These are phyloP conservation scores for Alternaria panax DNA, from an alignment of 2,329 filamentous ascomycete genomes.

Conservation along the genomic window DNA sequence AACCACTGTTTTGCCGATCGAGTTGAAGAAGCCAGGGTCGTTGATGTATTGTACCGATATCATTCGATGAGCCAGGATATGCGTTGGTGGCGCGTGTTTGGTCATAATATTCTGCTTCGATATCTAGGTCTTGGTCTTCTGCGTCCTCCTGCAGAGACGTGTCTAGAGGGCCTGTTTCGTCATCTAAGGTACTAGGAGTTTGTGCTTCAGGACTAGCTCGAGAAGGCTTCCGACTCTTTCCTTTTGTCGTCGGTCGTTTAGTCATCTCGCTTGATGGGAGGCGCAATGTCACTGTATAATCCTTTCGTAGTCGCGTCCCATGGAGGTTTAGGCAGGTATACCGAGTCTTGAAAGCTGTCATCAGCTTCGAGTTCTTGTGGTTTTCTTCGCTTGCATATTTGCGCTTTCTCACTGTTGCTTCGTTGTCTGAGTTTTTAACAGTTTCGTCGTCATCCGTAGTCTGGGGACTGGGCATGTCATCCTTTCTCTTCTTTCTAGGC, in stretches of 20 bases:
- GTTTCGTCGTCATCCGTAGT: not conserved
- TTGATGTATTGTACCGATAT: constrained; percentile 72
- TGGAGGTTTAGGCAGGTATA: constrained; percentile 54
- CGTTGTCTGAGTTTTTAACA: not conserved
- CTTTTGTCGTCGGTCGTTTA: not conserved
- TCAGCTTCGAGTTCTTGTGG: constrained; percentile 49
- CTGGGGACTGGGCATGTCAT: constrained; percentile 16
- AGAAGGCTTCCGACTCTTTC: not conserved
- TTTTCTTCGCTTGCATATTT: not conserved
- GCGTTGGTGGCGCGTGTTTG: constrained; percentile 66
- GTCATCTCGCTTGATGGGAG: constrained; percentile 24
- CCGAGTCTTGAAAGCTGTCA: constrained; percentile 48
- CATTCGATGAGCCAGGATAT: constrained; percentile 70
- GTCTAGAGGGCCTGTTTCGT: not conserved
- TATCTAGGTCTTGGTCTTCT: constrained; percentile 43
- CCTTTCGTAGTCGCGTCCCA: constrained; percentile 47
- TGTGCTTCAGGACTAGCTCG: not conserved
- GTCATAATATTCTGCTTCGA: constrained; percentile 51
- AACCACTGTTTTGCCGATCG: constrained; percentile 67
- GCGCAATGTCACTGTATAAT: constrained; percentile 52
- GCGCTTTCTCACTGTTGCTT: not conserved
- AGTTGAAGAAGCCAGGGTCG: constrained; percentile 71
- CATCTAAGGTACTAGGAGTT: not conserved
- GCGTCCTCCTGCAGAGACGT: not conserved
- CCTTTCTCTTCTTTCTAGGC: constrained; percentile 21